A percentile compares a stretch with the other conserved stretches of the same genome.
Evolutionary conservation across 1,284 basidiomycete genomes (phyloP).

Genomic region (Ustilago esculenta): DNA sequence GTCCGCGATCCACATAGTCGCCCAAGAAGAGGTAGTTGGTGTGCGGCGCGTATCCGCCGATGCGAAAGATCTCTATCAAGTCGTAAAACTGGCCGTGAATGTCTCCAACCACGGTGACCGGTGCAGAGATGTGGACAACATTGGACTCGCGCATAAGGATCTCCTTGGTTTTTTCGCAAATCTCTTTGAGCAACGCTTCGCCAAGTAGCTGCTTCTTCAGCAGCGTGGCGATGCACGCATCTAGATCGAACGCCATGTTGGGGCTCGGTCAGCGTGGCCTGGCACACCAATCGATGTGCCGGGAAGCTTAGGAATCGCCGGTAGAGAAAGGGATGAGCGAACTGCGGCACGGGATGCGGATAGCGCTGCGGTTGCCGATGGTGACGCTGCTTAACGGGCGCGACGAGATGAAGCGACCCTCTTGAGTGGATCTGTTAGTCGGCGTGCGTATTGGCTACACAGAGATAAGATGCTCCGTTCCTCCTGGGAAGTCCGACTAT

Average conservation of each 20-base stretch:
- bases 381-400: no score
- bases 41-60: constrained; percentile 93
- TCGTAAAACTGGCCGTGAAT: constrained; percentile 99
- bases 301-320: no score
- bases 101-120: constrained; percentile 99
- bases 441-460: no score
- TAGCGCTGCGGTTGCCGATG: no score
- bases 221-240: constrained; percentile 65
- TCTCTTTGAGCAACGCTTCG: constrained; percentile 64
- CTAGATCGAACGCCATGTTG: constrained; percentile 65
- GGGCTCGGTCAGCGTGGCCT: no score
- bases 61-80: constrained; percentile 97
- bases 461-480: no score
- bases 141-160: constrained; percentile 99
- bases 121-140: constrained; percentile 95
- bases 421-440: no score
- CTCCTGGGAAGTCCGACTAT: no score
- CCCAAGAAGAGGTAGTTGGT: constrained; percentile 90
- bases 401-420: no score
- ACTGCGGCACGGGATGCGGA: no score
- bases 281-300: no score
- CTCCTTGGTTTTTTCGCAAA: constrained; percentile 67
- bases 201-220: constrained; percentile 66
- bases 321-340: no score
- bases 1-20: constrained; percentile 96